phyloP scores from a whole-genome alignment of 345 rosid species.

The Salix viminalis region DNA sequence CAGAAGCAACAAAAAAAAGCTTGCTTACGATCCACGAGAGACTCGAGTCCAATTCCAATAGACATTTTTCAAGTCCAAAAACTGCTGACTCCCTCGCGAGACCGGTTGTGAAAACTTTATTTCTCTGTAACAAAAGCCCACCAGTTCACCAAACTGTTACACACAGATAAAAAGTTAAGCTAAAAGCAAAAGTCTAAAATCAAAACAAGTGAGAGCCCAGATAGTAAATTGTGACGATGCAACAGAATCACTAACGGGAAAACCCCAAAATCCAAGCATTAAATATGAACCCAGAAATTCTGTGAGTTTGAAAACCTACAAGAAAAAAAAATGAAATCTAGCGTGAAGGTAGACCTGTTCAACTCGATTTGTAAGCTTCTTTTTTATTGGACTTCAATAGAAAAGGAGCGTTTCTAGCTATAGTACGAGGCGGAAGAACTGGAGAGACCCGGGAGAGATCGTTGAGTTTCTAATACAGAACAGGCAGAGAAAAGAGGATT shows the following conservation, averaged over 20 bases:
- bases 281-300: background rate
- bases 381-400: background rate
- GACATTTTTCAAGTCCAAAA: conserved; percentile 38
- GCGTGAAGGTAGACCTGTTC: background rate
- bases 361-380: background rate
- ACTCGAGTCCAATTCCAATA: conserved; percentile 63
- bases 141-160: background rate
- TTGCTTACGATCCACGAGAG: conserved; percentile 70
- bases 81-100: background rate
- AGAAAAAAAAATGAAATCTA: background rate
- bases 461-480: background rate
- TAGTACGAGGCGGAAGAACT: background rate
- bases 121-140: background rate
- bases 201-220: background rate
- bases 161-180: background rate
- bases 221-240: background rate
- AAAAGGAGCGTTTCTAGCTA: background rate
- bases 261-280: background rate
- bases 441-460: background rate
- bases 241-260: background rate
- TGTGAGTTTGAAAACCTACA: background rate
- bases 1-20: background rate
- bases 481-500: background rate
- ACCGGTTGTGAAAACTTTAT: background rate
- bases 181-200: background rate